Conservation (phyloP, 345 rosid species). For the Adansonia digitata region DNA sequence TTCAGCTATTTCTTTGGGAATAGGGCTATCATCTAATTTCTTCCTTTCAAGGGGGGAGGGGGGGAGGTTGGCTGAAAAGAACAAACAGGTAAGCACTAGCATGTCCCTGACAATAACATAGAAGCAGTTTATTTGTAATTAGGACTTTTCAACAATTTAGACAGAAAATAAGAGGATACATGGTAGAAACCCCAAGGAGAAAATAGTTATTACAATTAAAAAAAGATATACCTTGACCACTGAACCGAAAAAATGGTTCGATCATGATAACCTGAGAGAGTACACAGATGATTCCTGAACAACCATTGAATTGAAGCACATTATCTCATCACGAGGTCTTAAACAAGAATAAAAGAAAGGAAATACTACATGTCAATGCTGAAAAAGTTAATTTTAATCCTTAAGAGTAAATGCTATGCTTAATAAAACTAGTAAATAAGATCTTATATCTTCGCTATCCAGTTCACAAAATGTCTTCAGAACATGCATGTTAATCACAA, state of each 20-base stretch:
- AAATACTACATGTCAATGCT: neutral
- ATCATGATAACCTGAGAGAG: slow-evolving; percentile 93
- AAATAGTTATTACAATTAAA: neutral
- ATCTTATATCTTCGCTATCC: neutral
- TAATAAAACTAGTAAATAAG: neutral
- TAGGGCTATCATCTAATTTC: neutral
- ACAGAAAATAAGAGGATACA: neutral
- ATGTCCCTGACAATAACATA: neutral
- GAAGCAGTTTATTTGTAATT: neutral
- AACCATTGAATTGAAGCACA: slow-evolving; percentile 7
- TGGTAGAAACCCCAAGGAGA: neutral
- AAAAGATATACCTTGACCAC: slow-evolving; percentile 76
- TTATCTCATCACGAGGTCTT: neutral
- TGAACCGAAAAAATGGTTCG: slow-evolving; percentile 89
- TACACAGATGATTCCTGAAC: slow-evolving; percentile 75
- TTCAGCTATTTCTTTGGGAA: neutral
- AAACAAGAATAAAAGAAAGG: neutral
- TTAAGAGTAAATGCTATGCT: neutral
- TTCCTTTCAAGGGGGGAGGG: neutral
- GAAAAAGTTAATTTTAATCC: neutral
- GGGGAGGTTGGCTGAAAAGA: neutral
- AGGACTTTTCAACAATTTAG: neutral
- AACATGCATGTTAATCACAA: neutral
- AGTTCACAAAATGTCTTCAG: neutral
- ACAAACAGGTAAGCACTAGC: neutral